Evolutionary conservation across 805 yeast genomes (phyloP), one percentile per base, ranked within the genome.

Genomic region (Hermanozyma aechmeae): DNA sequence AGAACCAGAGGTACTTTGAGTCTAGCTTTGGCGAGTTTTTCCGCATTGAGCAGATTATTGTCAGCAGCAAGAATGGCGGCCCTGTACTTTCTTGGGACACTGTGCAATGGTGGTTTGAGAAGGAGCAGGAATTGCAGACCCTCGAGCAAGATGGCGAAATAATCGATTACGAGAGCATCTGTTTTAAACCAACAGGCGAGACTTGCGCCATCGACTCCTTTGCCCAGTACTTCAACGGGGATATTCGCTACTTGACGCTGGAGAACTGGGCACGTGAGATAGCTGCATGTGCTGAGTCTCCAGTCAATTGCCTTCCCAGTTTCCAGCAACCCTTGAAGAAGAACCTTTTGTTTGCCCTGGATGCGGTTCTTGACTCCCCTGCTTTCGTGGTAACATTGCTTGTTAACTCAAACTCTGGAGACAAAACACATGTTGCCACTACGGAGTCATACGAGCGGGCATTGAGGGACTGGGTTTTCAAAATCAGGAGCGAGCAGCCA

Each of bases 281-380:
- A 8, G 45, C 61, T 30, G 47, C 54, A 3, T 89, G 98, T 49
- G 67, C 92, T 0, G 61, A 68, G 13, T 72, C 84, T 1, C 97
- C 97, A 0, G 96, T 89, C 2, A 78, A 73, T 38, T 89, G 98
- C 48, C 58, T 89, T 23, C 97, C 98, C 0, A 56, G 77, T 0
- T 89, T 87, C 54, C 95, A 84, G 46, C 96, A 86, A 50, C 97
- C 97, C 0, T 60, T 89, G 37, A 79, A 76, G 41, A 71, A 75
- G 16, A 73, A 77, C 30, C 41, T 85, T 13, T 50, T 89, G 4
- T 83, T 89, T 52, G 49, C 56, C 4, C 61, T 57, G 16, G 65
- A 58, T 4, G 65, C 72, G 41, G 68, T 78, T 1, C 50, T 80
- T 15, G 51, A 71, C 0, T 65, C 96, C 0, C 59, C 65, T 21